These are phyloP conservation scores for Yamadazyma tumulicola DNA, from an alignment of 805 yeast genomes.

Conservation along the genomic window DNA sequence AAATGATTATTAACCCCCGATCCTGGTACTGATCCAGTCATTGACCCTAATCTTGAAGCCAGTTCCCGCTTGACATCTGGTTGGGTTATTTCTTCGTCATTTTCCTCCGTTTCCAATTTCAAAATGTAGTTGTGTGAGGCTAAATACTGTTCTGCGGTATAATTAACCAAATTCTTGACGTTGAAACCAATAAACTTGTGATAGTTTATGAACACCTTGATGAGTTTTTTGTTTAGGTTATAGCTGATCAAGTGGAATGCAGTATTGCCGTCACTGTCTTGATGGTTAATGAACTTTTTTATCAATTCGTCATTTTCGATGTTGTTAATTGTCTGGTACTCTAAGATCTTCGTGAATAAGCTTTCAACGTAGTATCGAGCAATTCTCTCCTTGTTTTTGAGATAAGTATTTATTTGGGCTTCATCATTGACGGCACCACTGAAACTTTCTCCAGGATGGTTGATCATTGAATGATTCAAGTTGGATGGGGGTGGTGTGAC, in stretches of 20 bases:
- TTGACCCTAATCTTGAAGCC: background rate
- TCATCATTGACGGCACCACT: slow-evolving; percentile 12
- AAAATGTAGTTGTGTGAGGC: slow-evolving; percentile 28
- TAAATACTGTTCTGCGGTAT: slow-evolving; percentile 43
- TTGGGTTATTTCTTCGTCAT: slow-evolving; percentile 9
- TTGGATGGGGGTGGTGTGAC: slow-evolving; percentile 14
- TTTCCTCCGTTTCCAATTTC: slow-evolving; percentile 17
- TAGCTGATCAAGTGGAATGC: slow-evolving; percentile 88
- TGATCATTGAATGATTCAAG: background rate
- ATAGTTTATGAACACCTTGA: slow-evolving; percentile 76
- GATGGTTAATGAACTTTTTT: slow-evolving; percentile 67
- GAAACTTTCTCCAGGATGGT: slow-evolving; percentile 4
- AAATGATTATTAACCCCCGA: background rate
- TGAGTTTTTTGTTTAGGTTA: slow-evolving; percentile 67
- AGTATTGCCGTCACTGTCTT: slow-evolving; percentile 92
- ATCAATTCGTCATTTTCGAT: slow-evolving; percentile 24
- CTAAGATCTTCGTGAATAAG: slow-evolving; percentile 31
- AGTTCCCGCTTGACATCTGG: slow-evolving; percentile 1
- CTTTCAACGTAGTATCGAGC: slow-evolving; percentile 39
- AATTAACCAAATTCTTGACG: slow-evolving; percentile 40
- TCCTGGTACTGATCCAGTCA: background rate
- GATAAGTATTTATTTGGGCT: slow-evolving; percentile 11
- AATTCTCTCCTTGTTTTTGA: slow-evolving; percentile 32
- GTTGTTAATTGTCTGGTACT: slow-evolving; percentile 17
- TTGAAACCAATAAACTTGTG: slow-evolving; percentile 65